Evolutionary conservation across 2,329 filamentous ascomycete genomes (phyloP).

Genomic region (Penicillium sp.): DNA sequence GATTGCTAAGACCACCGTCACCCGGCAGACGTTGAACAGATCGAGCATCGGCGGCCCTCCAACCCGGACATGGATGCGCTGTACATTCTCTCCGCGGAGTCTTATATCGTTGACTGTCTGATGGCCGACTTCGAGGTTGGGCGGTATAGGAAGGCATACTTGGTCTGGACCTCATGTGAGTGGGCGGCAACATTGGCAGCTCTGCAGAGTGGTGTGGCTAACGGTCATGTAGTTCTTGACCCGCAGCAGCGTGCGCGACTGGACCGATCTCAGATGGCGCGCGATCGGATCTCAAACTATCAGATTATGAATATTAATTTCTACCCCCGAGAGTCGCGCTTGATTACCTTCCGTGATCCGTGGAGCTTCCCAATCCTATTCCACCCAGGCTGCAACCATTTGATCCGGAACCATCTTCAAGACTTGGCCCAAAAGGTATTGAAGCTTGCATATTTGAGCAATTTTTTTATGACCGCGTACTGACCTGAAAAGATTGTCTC

Average conservation of each 20-base stretch:
- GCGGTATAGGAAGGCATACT: constrained; percentile 72
- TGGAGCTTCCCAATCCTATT: constrained; percentile 93
- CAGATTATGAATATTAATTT: constrained; percentile 84
- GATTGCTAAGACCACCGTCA: constrained; percentile 14
- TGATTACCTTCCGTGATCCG: constrained; percentile 88
- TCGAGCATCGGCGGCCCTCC: constrained; percentile 77
- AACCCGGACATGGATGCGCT: constrained; percentile 93
- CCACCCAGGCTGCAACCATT: constrained; percentile 81
- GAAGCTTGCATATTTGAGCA: constrained; percentile 1
- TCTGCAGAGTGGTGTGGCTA: constrained; percentile 17
- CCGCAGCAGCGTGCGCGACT: constrained; percentile 69
- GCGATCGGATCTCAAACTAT: constrained; percentile 74
- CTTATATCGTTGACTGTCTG: constrained; percentile 88
- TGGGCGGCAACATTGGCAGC: constrained; percentile 15
- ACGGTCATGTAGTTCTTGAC: constrained; percentile 57
- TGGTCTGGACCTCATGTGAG: constrained; percentile 78
- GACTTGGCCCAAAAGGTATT: constrained; percentile 79
- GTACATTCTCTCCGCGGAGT: constrained; percentile 81
- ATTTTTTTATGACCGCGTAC: constrained; percentile 13
- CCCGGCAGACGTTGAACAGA: constrained; percentile 74
- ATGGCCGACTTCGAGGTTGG: constrained; percentile 85
- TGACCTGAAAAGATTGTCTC: constrained; percentile 68
- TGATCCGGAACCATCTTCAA: constrained; percentile 81
- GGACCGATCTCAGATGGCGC: constrained; percentile 65
- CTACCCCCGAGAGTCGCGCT: constrained; percentile 83